phyloP scores from a whole-genome alignment of 805 yeast genomes.

The Wickerhamiella slavikovae region DNA sequence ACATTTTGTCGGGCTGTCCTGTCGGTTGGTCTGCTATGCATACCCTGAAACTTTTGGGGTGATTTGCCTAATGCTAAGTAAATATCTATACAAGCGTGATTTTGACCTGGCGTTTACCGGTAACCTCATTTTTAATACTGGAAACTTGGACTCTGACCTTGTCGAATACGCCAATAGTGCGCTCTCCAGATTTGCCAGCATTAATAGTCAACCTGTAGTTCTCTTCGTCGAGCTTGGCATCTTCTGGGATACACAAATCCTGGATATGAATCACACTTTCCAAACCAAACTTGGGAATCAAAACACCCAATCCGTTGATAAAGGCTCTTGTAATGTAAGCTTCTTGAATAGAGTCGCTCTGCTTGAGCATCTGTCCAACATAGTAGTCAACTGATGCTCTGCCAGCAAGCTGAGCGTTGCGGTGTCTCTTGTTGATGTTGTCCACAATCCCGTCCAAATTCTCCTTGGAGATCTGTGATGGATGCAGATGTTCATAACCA shows the following conservation, averaged over 20 bases:
- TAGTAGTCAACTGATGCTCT: slow-evolving; percentile 94
- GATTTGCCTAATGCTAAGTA: too few relatives aligned
- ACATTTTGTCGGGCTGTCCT: too few relatives aligned
- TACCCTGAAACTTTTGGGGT: too few relatives aligned
- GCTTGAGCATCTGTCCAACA: slow-evolving; percentile 93
- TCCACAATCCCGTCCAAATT: slow-evolving; percentile 78
- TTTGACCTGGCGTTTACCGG: slow-evolving; percentile 46
- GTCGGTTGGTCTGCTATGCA: too few relatives aligned
- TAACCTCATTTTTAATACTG: slow-evolving; percentile 63
- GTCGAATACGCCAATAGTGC: slow-evolving; percentile 53
- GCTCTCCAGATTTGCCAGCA: slow-evolving; percentile 21
- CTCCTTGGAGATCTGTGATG: slow-evolving; percentile 66
- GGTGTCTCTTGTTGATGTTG: slow-evolving; percentile 81
- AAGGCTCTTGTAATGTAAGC: slow-evolving; percentile 87
- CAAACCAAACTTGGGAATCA: slow-evolving; percentile 90
- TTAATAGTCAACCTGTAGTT: slow-evolving; percentile 43
- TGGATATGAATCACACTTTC: slow-evolving; percentile 81
- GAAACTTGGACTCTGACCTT: slow-evolving; percentile 65
- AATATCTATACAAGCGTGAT: not conserved
- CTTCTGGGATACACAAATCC: slow-evolving; percentile 41
- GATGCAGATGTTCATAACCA: slow-evolving; percentile 69
- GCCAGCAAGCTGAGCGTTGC: slow-evolving; percentile 98
- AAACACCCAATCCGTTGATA: slow-evolving; percentile 81
- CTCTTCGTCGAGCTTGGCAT: slow-evolving; percentile 54
- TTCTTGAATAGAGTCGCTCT: slow-evolving; percentile 56